phyloP scores from a whole-genome alignment of 2,329 filamentous ascomycete genomes.

The Trichoderma simmonsii region DNA sequence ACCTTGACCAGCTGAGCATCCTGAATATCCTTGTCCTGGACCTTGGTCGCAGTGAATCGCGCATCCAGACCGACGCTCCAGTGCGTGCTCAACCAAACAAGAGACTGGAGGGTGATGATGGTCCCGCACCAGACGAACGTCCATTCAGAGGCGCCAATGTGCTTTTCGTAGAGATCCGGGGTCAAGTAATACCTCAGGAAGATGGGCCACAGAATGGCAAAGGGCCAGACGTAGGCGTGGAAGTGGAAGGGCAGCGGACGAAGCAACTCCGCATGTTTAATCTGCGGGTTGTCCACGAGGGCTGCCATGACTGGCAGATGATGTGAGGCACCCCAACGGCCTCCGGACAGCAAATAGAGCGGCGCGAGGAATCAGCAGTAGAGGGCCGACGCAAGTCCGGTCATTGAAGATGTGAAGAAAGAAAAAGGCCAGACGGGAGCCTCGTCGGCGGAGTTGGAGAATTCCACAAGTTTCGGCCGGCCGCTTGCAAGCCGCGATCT shows the following conservation, averaged over 20 bases:
- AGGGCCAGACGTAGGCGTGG: slow-evolving; percentile 92
- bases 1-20: slow-evolving; percentile 88
- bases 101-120: slow-evolving; percentile 82
- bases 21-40: slow-evolving; percentile 62
- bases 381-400: slow-evolving; percentile 6
- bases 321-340: not conserved
- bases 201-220: slow-evolving; percentile 83
- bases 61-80: slow-evolving; percentile 91
- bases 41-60: slow-evolving; percentile 73
- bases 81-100: slow-evolving; percentile 93
- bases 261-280: slow-evolving; percentile 82
- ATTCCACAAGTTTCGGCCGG: not conserved
- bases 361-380: not conserved
- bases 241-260: slow-evolving; percentile 77
- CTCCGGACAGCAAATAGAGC: not conserved
- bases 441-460: slow-evolving; percentile 3
- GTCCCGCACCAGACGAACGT: slow-evolving; percentile 90
- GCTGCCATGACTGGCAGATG: slow-evolving; percentile 49
- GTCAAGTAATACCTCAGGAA: slow-evolving; percentile 88
- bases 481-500: slow-evolving; percentile 20
- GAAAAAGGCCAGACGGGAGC: not conserved
- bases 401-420: slow-evolving; percentile 1
- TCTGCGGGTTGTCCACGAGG: slow-evolving; percentile 88
- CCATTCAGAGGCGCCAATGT: slow-evolving; percentile 95
- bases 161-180: slow-evolving; percentile 78